Base-by-base conservation (phyloP, 2,329 filamentous ascomycete species). In the Talaromyces piceae region DNA sequence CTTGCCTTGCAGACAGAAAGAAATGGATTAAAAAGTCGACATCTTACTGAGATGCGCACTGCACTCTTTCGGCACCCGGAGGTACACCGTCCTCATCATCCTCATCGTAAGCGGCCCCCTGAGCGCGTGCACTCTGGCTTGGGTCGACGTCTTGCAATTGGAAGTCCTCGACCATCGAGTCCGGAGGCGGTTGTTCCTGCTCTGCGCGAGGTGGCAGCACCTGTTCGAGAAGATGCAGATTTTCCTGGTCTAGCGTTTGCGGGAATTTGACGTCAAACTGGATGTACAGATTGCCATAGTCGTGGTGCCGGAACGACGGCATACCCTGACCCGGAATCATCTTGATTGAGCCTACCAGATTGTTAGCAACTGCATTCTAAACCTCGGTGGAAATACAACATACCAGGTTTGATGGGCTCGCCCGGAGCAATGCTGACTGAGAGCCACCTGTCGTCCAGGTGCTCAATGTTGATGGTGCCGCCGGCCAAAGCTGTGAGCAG, bases 251-350 rank as follows among this genome's bases (percentile, higher is more conserved):
- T 66, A 81, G 77, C 75, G 84, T 86, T 65, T 88, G 85, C 45
- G 93, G 93, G 80, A 98, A 97, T 75, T 95, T 95, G 73, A 98
- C 90, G 64, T 88, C 85, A 76, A 98, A 98, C 68, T 95, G 89
- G 65, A 98, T 90, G 77, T 93, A 98, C 62, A 98, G 78, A 75
- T 98, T 96, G 64, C 93, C 93, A 66, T 81, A 84, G 72, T 97
- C 88, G 77, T 98, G 93, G 72, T 97, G 93, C 62, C 93, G 84
- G 72, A 83, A 87, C 3, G 93, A 94, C 39, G 93, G 93, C 93
- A 98, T 98, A 69, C 93, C 93, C 74, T 98, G 93, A 58, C 90
- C 91, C 59, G 88, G 88, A 64, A 98, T 85, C 72, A 95, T 87
- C 77, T 96, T 97, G 68, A 97, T 81, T 59, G 88, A 78, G 61